Evolutionary conservation across 768 basidiomycete genomes (phyloP), one percentile per base, ranked within the genome.

Genomic region (Kwoniella pini): DNA sequence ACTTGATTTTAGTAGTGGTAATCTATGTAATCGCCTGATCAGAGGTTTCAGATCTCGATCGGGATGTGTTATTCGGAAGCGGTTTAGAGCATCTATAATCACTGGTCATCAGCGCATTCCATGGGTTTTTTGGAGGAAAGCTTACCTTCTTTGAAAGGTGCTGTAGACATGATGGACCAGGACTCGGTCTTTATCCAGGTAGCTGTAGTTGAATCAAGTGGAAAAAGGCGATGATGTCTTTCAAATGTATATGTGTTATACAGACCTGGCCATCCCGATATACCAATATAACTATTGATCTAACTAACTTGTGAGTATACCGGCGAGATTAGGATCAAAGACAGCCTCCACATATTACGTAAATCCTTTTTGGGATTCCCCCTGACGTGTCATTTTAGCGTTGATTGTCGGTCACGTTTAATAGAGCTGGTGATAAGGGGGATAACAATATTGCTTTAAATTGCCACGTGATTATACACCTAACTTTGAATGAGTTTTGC

Each of bases 1-100:
- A 5, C 53, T 3, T 15, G 36, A 9, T 2, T 46, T 24, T 38
- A 65, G 39, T n/a, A 65, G 62, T 11, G 67, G 57, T 12, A 71
- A 43, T 12, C 63, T 50, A 33, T 75, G 64, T 11, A 75, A 33
- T 7, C 73, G 64, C 7, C 63, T 64, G 4, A 65, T 39, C 31
- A 75, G 60, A 1, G 71, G 64, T 53, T 67, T 64, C 40, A 72
- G 36, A 26, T 75, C 73, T 44, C 69, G 51, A 38, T 75, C 73
- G 10, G 73, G 58, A 54, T 75, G 73, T 19, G 70, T 68, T 51
- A 75, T 63, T 4, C 73, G 68, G 58, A 54, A 75, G 4, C 71
- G 62, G 36, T 70, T 75, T 7, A 72, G 45, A 21, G 68, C 66
- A 43, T 75, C 73, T 75, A 46, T 24, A 17, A 11, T 36, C n/a